Evolutionary conservation across 345 rosid species (phyloP).

Genomic region (Populus pruinosa): DNA sequence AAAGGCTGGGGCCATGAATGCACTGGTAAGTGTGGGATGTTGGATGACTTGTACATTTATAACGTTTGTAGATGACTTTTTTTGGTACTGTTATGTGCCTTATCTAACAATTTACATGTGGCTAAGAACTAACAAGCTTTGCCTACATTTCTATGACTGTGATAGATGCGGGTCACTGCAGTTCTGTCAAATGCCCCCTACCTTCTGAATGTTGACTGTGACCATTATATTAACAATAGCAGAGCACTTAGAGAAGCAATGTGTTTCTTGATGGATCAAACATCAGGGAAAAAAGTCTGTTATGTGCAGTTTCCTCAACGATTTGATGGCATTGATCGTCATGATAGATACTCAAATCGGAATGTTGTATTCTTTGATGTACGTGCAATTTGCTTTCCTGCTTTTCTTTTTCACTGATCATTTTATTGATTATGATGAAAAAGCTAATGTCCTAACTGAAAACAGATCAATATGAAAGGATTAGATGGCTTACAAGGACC

Average conservation of each 20-base stretch:
- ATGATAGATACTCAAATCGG: slow-evolving; percentile 91
- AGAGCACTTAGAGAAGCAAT: slow-evolving; percentile 94
- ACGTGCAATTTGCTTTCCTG: slow-evolving; percentile 27
- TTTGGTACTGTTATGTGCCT: neutral
- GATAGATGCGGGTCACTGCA: slow-evolving; percentile 84
- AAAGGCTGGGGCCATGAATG: slow-evolving; percentile 99
- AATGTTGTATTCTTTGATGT: slow-evolving; percentile 96
- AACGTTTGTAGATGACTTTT: neutral
- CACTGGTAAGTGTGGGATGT: slow-evolving; percentile 47
- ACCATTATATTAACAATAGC: slow-evolving; percentile 94
- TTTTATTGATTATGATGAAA: neutral
- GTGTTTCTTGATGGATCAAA: slow-evolving; percentile 99
- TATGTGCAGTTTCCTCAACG: slow-evolving; percentile 99
- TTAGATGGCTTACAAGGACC: slow-evolving; percentile 99
- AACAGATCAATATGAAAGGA: slow-evolving; percentile 98
- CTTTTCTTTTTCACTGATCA: neutral
- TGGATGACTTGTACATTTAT: neutral
- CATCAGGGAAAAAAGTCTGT: slow-evolving; percentile 84
- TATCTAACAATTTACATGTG: neutral
- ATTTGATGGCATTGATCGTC: slow-evolving; percentile 96
- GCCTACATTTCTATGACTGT: neutral
- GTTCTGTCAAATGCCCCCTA: slow-evolving; percentile 96
- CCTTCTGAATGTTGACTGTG: slow-evolving; percentile 86
- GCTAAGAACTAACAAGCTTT: slow-evolving; percentile 3
- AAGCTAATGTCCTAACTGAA: slow-evolving; percentile 9